Base-by-base conservation (phyloP, 2,329 filamentous ascomycete species). In the Harringtonia aguacate region DNA sequence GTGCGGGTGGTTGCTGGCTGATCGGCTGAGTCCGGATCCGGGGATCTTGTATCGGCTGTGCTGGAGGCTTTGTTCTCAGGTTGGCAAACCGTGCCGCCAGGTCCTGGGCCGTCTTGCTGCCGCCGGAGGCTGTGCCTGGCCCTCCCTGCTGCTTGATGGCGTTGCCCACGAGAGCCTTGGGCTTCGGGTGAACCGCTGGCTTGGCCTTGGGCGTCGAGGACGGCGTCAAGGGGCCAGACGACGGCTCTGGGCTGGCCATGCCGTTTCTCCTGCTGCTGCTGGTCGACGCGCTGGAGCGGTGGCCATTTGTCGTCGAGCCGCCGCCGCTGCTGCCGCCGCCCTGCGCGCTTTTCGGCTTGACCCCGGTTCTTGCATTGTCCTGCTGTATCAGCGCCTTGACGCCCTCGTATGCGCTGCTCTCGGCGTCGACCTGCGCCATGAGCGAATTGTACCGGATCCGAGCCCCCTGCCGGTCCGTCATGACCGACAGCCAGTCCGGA, bases 401-500 rank as follows among this genome's bases (percentile, higher is more conserved):
- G 43, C 65, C 61, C 33, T 75, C 70, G 54, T 79, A 84, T 13
- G 62, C 61, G 13, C 58, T 57, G 36, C 69, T 64, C 39, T 72
- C 66, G 7, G 60, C 59, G 28, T 64, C 64, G 39, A 81, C 69
- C 46, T 69, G 68, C 41, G 63, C 66, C 45, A 73, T 64, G 9
- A 82, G 63, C 5, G 61, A 61, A 36, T 59, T 61, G 53, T 80
- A 77, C 15, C 68, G 56, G 39, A 67, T 65, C 39, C 63, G 60
- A 20, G 73, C 54, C 10, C 73, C 68, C 33, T 66, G 62, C 22
- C 67, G 65, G 39, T 79, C 75, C 31, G 63, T 63, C 53, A 77
- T 75, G 46, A 88, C 66, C 41, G 73, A 69, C 24, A 77, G 74
- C 59, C 79, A 94, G 49, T 90, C 85, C 45, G 75, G 77, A 58